Conservation (phyloP, 352 stramenopile genomes). For the Phytophthora capsici region DNA sequence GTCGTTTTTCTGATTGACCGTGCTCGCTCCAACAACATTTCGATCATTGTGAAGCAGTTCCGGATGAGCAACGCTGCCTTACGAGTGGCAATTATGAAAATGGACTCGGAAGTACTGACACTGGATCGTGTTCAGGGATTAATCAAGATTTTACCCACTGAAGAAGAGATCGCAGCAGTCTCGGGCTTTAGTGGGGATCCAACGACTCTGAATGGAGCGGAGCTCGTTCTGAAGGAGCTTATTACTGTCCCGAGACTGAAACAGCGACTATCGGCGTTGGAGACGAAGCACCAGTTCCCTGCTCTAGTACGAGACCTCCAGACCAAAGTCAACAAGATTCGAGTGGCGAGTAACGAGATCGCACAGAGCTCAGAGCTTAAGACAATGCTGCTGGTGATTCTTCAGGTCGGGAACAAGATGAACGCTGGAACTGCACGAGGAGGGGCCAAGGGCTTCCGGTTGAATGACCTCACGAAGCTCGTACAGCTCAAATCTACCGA, state of each 20-base stretch:
- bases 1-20: constrained; percentile 83
- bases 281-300: constrained; percentile 75
- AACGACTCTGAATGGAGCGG: constrained; percentile 74
- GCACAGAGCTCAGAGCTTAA: constrained; percentile 72
- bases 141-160: constrained; percentile 88
- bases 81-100: constrained; percentile 82
- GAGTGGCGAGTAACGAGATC: constrained; percentile 64
- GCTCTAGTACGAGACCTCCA: constrained; percentile 66
- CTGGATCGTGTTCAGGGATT: constrained; percentile 86
- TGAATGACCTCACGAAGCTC: constrained; percentile 74
- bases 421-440: constrained; percentile 76
- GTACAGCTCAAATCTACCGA: constrained; percentile 72
- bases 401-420: constrained; percentile 89
- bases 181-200: constrained; percentile 65
- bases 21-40: constrained; percentile 88
- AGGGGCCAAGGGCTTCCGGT: constrained; percentile 73
- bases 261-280: constrained; percentile 61
- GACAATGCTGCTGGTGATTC: constrained; percentile 66
- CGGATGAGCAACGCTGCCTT: constrained; percentile 90
- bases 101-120: constrained; percentile 77
- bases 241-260: constrained; percentile 78
- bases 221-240: constrained; percentile 81
- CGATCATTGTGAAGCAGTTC: constrained; percentile 97
- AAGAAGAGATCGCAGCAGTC: constrained; percentile 85
- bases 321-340: constrained; percentile 69